Conservation (phyloP, 441 rosid species). For the Euphorbia corollata region DNA sequence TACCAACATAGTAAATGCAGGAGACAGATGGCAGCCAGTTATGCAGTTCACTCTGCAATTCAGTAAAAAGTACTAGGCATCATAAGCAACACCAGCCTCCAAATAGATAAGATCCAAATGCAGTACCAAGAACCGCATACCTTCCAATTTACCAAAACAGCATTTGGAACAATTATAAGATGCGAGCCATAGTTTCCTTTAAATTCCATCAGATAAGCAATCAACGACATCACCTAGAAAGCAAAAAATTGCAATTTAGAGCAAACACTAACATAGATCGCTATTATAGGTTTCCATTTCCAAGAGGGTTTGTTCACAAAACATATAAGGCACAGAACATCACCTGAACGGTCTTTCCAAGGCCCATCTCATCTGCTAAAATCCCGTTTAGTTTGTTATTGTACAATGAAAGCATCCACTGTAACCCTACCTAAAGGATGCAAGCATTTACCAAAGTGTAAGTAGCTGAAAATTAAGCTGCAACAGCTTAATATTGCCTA, state of each 20-base stretch:
- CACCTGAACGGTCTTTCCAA: conserved; percentile 99
- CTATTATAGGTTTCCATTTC: neutral
- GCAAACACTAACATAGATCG: conserved; percentile 3
- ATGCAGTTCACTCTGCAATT: conserved; percentile 86
- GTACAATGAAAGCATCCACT: conserved; percentile 99
- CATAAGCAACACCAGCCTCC: conserved; percentile 14
- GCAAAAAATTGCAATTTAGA: no score
- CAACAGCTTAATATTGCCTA: neutral
- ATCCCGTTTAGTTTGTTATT: conserved; percentile 98
- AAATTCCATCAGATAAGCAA: conserved; percentile 99
- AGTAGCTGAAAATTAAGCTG: conserved; percentile 15
- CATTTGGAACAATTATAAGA: conserved; percentile 99
- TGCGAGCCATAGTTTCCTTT: conserved; percentile 99
- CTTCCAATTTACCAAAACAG: conserved; percentile 99
- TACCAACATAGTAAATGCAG: conserved; percentile 94
- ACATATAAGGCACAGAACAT: conserved; percentile 11
- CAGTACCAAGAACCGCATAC: conserved; percentile 36
- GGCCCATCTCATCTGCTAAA: conserved; percentile 99
- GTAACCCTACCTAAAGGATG: conserved; percentile 81
- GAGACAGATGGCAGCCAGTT: conserved; percentile 97
- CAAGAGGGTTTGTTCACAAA: neutral
- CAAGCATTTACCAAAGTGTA: conserved; percentile 15
- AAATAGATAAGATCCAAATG: conserved; percentile 8
- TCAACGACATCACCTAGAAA: conserved; percentile 92
- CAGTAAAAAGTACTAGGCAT: conserved; percentile 18